These are phyloP conservation scores for Mycena filopes DNA, from an alignment of 768 basidiomycete genomes.

Conservation along the genomic window DNA sequence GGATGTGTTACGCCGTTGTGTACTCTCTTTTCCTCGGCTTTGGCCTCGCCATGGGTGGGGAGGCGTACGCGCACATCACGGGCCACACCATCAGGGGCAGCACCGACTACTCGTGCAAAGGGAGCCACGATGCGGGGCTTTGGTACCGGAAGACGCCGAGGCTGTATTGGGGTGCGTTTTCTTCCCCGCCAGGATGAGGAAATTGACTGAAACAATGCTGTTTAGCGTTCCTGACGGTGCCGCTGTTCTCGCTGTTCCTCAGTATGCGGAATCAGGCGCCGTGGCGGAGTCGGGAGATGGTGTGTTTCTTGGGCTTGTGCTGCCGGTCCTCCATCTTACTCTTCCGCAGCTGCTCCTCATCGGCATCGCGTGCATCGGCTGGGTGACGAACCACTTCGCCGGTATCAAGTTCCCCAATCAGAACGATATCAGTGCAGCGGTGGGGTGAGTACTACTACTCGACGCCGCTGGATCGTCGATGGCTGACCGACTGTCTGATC, in stretches of 20 bases:
- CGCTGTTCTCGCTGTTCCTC: conserved; percentile 73
- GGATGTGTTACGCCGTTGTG: conserved; percentile 81
- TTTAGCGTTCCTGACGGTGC: conserved; percentile 75
- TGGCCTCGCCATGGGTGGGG: conserved; percentile 83
- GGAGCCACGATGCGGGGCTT: conserved; percentile 67
- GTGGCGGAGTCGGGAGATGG: conserved; percentile 65
- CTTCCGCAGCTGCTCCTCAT: conserved; percentile 63
- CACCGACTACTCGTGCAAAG: conserved; percentile 69
- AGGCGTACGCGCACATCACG: conserved; percentile 71
- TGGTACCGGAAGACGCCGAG: conserved; percentile 84
- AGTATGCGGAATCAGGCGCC: conserved; percentile 75
- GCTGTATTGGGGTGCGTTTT: conserved; percentile 71
- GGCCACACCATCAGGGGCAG: conserved; percentile 55
- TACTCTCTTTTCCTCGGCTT: conserved; percentile 86
- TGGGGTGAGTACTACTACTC: conserved; percentile 58
- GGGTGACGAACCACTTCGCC: conserved; percentile 83
- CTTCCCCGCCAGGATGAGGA: background rate
- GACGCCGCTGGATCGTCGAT: background rate
- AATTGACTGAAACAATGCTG: background rate
- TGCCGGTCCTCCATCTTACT: background rate
- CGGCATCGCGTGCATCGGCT: conserved; percentile 72
- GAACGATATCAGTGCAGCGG: conserved; percentile 81
- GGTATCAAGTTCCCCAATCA: conserved; percentile 69
- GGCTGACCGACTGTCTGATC: conserved; percentile 21
- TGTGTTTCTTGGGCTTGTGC: conserved; percentile 38